These are phyloP conservation scores for Microthyrium microscopicum DNA, from an alignment of 2,329 filamentous ascomycete genomes.

Conservation along the genomic window DNA sequence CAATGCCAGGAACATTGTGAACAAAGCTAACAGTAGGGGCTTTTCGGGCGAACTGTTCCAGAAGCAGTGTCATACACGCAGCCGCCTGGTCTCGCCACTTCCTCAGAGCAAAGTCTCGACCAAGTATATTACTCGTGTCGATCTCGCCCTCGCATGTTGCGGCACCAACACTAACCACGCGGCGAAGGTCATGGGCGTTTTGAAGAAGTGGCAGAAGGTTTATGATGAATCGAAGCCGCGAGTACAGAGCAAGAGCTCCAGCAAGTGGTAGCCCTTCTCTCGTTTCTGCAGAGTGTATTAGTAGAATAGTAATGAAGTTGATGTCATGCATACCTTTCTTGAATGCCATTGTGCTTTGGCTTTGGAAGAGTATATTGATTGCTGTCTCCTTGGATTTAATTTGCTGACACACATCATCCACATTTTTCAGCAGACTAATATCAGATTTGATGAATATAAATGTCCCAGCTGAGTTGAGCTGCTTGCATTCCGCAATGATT, in stretches of 20 bases:
- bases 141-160: slow-evolving; percentile 11
- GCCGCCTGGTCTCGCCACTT: too few species aligned
- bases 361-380: slow-evolving; percentile 40
- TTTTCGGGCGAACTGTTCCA: too few species aligned
- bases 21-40: too few species aligned
- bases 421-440: slow-evolving; percentile 22
- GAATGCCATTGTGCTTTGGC: slow-evolving; percentile 29
- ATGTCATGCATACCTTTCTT: too few species aligned
- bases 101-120: too few species aligned
- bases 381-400: slow-evolving; percentile 32
- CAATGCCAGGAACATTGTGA: too few species aligned
- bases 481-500: slow-evolving; percentile 20
- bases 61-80: too few species aligned
- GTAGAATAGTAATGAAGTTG: too few species aligned
- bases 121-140: slow-evolving; percentile 15
- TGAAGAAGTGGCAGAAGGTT: not conserved
- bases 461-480: slow-evolving; percentile 21
- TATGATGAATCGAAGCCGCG: slow-evolving; percentile 24
- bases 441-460: slow-evolving; percentile 26
- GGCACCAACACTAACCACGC: slow-evolving; percentile 17
- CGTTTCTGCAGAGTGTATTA: too few species aligned
- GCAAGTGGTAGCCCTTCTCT: slow-evolving; percentile 20
- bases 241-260: slow-evolving; percentile 24
- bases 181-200: slow-evolving; percentile 31
- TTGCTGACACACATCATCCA: slow-evolving; percentile 27